phyloP scores from a whole-genome alignment of 176 grass and related monocot genomes.

The Metroxylon sagu region DNA sequence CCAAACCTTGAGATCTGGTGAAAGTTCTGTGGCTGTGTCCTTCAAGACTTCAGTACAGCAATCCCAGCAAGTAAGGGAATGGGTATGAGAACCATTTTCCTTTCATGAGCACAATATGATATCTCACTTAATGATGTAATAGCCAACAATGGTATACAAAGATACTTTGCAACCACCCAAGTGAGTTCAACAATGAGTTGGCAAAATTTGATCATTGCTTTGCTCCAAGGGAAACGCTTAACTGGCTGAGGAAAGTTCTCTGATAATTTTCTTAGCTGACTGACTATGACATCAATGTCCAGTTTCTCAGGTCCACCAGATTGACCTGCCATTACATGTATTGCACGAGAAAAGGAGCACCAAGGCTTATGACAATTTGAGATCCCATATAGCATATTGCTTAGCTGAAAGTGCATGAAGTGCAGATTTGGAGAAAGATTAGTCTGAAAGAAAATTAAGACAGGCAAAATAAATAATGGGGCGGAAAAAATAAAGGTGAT shows the following conservation, averaged over 20 bases:
- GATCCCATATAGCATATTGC: too few relatives aligned
- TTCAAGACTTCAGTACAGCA: not conserved
- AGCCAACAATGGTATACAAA: constrained; percentile 6
- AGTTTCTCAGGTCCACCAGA: too few relatives aligned
- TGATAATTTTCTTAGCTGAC: too few relatives aligned
- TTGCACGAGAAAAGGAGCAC: too few relatives aligned
- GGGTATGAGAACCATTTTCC: constrained; percentile 17
- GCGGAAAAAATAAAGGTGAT: too few relatives aligned
- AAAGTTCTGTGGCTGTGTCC: not conserved
- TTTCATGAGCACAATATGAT: constrained; percentile 21
- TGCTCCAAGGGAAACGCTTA: constrained; percentile 21
- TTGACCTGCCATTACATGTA: too few relatives aligned
- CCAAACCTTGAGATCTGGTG: constrained; percentile 8
- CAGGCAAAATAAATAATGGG: too few relatives aligned
- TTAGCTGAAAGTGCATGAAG: too few relatives aligned
- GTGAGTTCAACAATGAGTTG: constrained; percentile 1
- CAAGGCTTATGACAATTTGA: too few relatives aligned
- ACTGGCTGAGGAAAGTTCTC: constrained; percentile 12
- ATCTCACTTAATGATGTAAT: constrained; percentile 20
- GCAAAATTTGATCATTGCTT: constrained; percentile 4
- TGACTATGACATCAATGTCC: too few relatives aligned
- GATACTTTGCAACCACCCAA: constrained; percentile 8
- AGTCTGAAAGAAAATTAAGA: too few relatives aligned
- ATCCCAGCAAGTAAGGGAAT: constrained; percentile 7
- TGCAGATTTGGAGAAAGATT: too few relatives aligned